These are phyloP conservation scores for Colletotrichum karsti DNA, from an alignment of 2,329 filamentous ascomycete genomes.

Conservation along the genomic window DNA sequence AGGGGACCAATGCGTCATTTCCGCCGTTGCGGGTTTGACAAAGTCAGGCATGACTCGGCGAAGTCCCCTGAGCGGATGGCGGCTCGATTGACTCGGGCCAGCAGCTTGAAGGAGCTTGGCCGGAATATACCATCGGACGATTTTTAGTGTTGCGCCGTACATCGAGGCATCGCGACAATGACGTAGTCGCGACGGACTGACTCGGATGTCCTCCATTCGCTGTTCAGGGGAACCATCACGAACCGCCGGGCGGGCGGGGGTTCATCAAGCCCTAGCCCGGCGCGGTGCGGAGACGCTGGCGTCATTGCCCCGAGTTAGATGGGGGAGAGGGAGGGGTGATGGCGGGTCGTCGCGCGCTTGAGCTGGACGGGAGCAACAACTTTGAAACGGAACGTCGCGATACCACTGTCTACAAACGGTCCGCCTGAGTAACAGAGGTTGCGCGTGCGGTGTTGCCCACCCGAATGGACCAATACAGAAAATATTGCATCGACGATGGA, in stretches of 20 bases:
- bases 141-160: not conserved
- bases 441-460: not conserved
- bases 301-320: constrained; percentile 16
- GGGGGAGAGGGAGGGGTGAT: not conserved
- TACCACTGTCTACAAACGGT: constrained; percentile 12
- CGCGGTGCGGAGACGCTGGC: constrained; percentile 24
- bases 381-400: constrained; percentile 23
- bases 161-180: constrained; percentile 18
- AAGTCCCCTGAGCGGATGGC: not conserved
- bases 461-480: not conserved
- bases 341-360: constrained; percentile 1
- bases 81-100: not conserved
- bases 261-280: constrained; percentile 17
- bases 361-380: not conserved
- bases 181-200: constrained; percentile 13
- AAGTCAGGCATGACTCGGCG: constrained; percentile 13
- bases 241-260: constrained; percentile 12
- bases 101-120: not conserved
- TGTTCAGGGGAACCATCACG: constrained; percentile 23
- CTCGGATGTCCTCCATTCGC: not conserved
- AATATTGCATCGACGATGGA: constrained; percentile 1
- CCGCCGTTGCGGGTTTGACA: not conserved
- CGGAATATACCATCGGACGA: constrained; percentile 6
- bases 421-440: not conserved
- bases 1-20: constrained; percentile 11